Evolutionary conservation across 1,284 basidiomycete genomes (phyloP).

Genomic region (Cryptococcus sp.): DNA sequence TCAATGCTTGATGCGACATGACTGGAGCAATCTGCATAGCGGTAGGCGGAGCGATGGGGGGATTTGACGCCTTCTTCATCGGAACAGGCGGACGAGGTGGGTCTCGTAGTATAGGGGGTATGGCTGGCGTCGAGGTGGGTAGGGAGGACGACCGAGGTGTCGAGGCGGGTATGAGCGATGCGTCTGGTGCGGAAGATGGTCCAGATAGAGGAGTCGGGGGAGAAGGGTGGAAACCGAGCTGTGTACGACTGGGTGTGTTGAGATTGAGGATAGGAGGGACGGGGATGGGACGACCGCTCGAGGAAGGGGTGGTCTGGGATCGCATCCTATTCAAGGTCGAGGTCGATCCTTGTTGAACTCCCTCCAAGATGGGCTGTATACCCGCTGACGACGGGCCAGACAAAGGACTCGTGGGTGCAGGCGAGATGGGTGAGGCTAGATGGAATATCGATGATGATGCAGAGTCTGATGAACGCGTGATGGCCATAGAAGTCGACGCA

Average conservation of each 20-base stretch:
- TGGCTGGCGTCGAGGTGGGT: background rate
- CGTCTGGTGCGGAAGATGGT: background rate
- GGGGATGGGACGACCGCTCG: background rate
- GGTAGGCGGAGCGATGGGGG: background rate
- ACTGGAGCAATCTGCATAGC: conserved; percentile 15
- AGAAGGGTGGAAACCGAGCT: background rate
- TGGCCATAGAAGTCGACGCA: background rate
- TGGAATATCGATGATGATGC: background rate
- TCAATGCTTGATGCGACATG: conserved; percentile 19
- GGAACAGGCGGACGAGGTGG: conserved; percentile 1
- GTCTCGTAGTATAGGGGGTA: background rate
- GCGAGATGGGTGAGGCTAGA: background rate
- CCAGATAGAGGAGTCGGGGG: background rate
- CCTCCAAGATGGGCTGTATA: background rate
- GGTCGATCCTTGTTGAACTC: background rate
- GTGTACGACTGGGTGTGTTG: background rate
- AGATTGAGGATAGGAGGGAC: background rate
- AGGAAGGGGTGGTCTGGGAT: background rate
- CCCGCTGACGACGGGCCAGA: background rate
- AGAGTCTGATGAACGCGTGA: background rate
- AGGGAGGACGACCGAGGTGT: background rate
- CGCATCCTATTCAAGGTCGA: too few relatives aligned
- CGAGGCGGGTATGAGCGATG: background rate
- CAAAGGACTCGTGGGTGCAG: background rate
- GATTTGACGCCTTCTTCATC: conserved; percentile 5